These are phyloP conservation scores for Byssoonygena ceratinophila DNA, from an alignment of 2,329 filamentous ascomycete genomes.

Conservation along the genomic window DNA sequence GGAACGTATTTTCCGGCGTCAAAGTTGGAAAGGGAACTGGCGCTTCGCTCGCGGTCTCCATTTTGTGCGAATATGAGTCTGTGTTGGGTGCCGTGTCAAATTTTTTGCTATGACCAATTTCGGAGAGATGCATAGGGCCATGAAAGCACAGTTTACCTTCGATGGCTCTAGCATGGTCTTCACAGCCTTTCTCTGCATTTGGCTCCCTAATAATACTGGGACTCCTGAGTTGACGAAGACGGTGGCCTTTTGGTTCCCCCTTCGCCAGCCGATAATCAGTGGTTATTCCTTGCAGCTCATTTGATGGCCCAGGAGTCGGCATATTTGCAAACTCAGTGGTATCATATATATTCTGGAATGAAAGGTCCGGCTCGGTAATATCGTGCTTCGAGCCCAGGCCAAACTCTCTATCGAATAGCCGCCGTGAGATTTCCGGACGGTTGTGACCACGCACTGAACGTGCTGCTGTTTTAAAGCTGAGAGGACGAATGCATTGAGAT, in stretches of 20 bases:
- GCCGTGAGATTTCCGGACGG: neutral
- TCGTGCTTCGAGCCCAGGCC: neutral
- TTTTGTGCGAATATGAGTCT: neutral
- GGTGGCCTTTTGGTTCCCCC: neutral
- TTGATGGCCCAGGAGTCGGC: neutral
- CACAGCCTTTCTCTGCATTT: too few relatives aligned
- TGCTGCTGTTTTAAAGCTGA: neutral
- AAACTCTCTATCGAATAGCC: neutral
- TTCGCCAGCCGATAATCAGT: neutral
- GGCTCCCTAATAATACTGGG: too few relatives aligned
- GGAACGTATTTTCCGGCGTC: neutral
- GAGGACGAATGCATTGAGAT: neutral
- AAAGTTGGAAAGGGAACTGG: neutral
- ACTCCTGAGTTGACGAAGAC: neutral
- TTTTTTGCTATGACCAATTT: too few relatives aligned
- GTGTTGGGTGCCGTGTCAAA: too few relatives aligned
- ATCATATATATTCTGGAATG: neutral
- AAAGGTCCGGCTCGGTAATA: neutral
- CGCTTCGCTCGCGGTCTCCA: neutral
- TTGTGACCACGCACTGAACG: neutral
- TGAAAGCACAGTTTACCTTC: too few relatives aligned
- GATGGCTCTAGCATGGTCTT: too few relatives aligned
- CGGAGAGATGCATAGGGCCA: too few relatives aligned
- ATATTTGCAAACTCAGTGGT: neutral
- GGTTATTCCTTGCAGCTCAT: neutral